Evolutionary conservation across 1,139 yeast species (phyloP).

Genomic region (Debaryomyces nepalensis): DNA sequence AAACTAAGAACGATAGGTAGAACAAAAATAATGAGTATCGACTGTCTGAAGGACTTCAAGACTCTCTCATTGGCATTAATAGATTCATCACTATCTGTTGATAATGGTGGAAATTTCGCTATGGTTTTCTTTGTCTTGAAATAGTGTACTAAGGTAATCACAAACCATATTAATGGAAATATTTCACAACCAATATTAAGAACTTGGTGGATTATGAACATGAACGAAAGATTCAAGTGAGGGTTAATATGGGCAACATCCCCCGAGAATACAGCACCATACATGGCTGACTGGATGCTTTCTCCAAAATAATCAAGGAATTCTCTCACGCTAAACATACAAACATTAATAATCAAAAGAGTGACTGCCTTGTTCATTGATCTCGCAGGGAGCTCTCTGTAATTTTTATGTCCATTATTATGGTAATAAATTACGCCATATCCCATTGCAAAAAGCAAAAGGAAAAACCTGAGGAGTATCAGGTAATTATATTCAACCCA

Average conservation of each 20-base stretch:
- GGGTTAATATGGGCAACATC: not conserved
- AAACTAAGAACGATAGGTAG: slow-evolving; percentile 29
- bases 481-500: slow-evolving; percentile 14
- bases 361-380: slow-evolving; percentile 23
- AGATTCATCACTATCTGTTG: slow-evolving; percentile 23
- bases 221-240: not conserved
- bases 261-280: not conserved
- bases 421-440: slow-evolving; percentile 43
- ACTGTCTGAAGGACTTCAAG: slow-evolving; percentile 32
- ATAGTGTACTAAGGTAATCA: slow-evolving; percentile 27
- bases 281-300: slow-evolving; percentile 2
- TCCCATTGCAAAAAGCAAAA: slow-evolving; percentile 44
- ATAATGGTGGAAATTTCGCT: slow-evolving; percentile 36
- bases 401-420: slow-evolving; percentile 30
- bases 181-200: slow-evolving; percentile 11
- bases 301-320: not conserved
- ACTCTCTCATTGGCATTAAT: slow-evolving; percentile 27
- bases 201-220: not conserved
- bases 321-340: slow-evolving; percentile 12
- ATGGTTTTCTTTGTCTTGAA: slow-evolving; percentile 36
- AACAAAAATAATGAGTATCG: slow-evolving; percentile 35
- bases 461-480: slow-evolving; percentile 18
- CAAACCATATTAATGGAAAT: slow-evolving; percentile 22
- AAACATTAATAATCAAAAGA: slow-evolving; percentile 21
- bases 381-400: slow-evolving; percentile 31